A percentile compares a stretch with the other conserved stretches of the same genome.
phyloP scores from a whole-genome alignment of 2,329 filamentous ascomycete species.

The Cladophialophora bantiana region DNA sequence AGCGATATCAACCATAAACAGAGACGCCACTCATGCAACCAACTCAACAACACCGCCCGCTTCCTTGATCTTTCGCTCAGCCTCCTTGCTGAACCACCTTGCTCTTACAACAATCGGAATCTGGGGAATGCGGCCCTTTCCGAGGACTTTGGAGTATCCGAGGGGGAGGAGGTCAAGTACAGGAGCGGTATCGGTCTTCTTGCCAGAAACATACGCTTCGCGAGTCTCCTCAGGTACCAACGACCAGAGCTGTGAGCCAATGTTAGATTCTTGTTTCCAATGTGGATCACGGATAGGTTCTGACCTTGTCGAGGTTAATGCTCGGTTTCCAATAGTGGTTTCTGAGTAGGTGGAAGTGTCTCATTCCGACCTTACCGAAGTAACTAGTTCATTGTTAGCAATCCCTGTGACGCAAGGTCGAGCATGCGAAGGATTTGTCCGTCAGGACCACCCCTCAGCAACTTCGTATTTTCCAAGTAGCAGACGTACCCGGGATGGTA shows the following conservation, averaged over 20 bases:
- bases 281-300: conserved; percentile 41
- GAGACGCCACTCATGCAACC: conserved; percentile 73
- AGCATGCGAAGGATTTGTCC: not conserved
- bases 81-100: conserved; percentile 92
- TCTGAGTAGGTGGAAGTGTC: conserved; percentile 94
- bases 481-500: conserved; percentile 98
- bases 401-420: not conserved
- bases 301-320: conserved; percentile 98
- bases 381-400: conserved; percentile 34
- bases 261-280: conserved; percentile 21
- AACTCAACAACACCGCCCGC: conserved; percentile 95
- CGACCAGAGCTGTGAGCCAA: conserved; percentile 78
- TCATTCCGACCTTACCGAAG: conserved; percentile 89
- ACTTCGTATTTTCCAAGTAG: conserved; percentile 47
- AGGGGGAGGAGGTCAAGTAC: conserved; percentile 97
- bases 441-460: not conserved
- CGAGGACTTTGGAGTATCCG: conserved; percentile 98
- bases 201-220: conserved; percentile 81
- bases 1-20: conserved; percentile 1
- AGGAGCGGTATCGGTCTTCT: conserved; percentile 90
- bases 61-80: conserved; percentile 98
- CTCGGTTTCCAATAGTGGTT: conserved; percentile 99
- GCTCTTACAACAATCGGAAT: conserved; percentile 94
- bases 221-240: conserved; percentile 93
- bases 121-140: conserved; percentile 94